Conservation (phyloP, 1,284 basidiomycete genomes). For the Stereum hirsutum region DNA sequence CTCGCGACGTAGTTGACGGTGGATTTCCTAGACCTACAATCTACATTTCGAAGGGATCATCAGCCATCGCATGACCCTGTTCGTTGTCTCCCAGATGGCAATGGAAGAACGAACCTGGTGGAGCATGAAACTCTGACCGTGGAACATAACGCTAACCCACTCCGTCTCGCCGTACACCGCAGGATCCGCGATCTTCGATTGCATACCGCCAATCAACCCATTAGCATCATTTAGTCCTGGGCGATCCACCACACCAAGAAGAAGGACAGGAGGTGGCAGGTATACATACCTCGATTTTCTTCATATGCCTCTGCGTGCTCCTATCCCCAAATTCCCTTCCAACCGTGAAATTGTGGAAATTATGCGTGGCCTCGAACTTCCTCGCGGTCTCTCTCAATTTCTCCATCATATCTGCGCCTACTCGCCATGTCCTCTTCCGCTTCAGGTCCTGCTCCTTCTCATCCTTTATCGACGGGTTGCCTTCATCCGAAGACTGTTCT, state of each 20-base stretch:
- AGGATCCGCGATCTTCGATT: slow-evolving; percentile 63
- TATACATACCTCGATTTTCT: slow-evolving; percentile 65
- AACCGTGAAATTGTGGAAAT: slow-evolving; percentile 98
- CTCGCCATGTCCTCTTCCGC: slow-evolving; percentile 65
- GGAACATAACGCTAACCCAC: slow-evolving; percentile 91
- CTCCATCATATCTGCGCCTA: slow-evolving; percentile 42
- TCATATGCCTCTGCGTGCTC: slow-evolving; percentile 80
- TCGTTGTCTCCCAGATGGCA: not conserved
- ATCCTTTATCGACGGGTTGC: too few species aligned
- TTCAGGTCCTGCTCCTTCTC: slow-evolving; percentile 46
- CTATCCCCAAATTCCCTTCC: slow-evolving; percentile 79
- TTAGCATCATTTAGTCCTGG: not conserved
- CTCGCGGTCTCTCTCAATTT: slow-evolving; percentile 47
- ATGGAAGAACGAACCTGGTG: slow-evolving; percentile 61
- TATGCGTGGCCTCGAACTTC: slow-evolving; percentile 78
- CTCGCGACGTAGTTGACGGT: not conserved
- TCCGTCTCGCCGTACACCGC: slow-evolving; percentile 85
- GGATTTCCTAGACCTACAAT: slow-evolving; percentile 16
- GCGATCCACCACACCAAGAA: too few species aligned
- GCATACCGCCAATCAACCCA: not conserved
- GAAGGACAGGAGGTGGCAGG: slow-evolving; percentile 1
- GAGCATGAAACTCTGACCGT: slow-evolving; percentile 98
- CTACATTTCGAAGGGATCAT: slow-evolving; percentile 10
- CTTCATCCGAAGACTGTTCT: slow-evolving; percentile 21
- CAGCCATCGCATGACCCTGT: slow-evolving; percentile 1